phyloP scores from a whole-genome alignment of 1,284 basidiomycete genomes.

The Quambalaria eucalypti region DNA sequence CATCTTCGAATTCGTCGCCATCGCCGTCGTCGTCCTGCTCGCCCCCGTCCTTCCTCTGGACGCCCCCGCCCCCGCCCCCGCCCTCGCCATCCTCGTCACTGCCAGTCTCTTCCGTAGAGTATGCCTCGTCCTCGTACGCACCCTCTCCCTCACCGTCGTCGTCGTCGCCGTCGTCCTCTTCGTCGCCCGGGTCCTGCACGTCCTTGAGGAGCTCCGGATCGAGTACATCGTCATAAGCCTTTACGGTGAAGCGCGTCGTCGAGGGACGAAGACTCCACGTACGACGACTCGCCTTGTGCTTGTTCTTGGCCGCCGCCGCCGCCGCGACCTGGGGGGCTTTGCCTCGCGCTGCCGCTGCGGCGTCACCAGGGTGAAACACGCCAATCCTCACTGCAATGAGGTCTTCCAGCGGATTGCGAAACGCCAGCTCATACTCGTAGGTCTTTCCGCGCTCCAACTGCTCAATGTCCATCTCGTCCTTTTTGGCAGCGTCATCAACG shows the following conservation, averaged over 20 bases:
- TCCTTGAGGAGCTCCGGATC: neutral
- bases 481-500: no score
- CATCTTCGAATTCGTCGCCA: neutral
- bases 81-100: no score
- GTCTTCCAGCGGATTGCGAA: conserved; percentile 89
- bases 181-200: neutral
- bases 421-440: conserved; percentile 75
- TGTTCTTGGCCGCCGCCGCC: neutral
- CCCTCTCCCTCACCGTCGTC: no score
- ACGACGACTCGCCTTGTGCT: neutral
- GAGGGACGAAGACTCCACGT: neutral
- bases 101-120: no score
- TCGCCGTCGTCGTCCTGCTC: no score
- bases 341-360: neutral
- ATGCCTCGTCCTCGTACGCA: no score
- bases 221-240: neutral
- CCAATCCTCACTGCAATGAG: conserved; percentile 76
- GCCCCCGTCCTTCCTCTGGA: conserved; percentile 58
- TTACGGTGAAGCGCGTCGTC: neutral
- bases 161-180: conserved; percentile 56
- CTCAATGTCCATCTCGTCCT: conserved; percentile 37
- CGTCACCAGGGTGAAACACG: conserved; percentile 52
- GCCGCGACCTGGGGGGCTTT: neutral
- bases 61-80: conserved; percentile 63
- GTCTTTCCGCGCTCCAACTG: conserved; percentile 62